These are phyloP conservation scores for Cadophora luteo-olivacea DNA, from an alignment of 2,329 filamentous ascomycete genomes.

Conservation along the genomic window DNA sequence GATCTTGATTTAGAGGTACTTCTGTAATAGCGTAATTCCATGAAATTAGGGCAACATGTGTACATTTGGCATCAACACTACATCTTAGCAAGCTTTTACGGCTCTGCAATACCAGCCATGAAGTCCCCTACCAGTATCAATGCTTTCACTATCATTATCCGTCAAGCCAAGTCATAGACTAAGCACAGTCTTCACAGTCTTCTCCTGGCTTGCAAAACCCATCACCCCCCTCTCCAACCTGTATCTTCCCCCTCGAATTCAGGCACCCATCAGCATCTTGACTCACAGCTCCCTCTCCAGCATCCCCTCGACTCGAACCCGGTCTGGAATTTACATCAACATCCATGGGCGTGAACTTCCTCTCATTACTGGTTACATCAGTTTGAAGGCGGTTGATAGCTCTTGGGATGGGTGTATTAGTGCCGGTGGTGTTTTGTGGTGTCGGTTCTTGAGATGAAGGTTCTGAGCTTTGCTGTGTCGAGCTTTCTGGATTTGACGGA, in stretches of 20 bases:
- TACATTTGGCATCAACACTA: neutral
- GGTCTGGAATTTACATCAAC: constrained; percentile 26
- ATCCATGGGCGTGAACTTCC: constrained; percentile 33
- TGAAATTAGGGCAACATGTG: neutral
- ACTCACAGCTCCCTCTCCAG: neutral
- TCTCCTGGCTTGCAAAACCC: constrained; percentile 31
- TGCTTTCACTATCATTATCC: neutral
- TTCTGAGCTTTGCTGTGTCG: neutral
- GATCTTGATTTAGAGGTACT: neutral
- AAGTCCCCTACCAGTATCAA: neutral
- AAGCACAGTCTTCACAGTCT: constrained; percentile 33
- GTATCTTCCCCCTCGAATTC: constrained; percentile 31
- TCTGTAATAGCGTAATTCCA: too few relatives aligned
- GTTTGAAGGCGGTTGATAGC: constrained; percentile 25
- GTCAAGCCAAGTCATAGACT: neutral
- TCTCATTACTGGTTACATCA: constrained; percentile 7
- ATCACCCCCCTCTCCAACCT: constrained; percentile 16
- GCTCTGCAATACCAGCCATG: neutral
- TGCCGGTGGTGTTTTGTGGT: neutral
- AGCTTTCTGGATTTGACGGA: neutral
- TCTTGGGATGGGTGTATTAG: constrained; percentile 8
- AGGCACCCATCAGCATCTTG: constrained; percentile 12
- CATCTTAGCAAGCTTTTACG: neutral
- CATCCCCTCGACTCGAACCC: constrained; percentile 4
- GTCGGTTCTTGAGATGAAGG: neutral